These are phyloP conservation scores for Lecanicillium sp. DNA, from an alignment of 2,329 filamentous ascomycete species.

Conservation along the genomic window DNA sequence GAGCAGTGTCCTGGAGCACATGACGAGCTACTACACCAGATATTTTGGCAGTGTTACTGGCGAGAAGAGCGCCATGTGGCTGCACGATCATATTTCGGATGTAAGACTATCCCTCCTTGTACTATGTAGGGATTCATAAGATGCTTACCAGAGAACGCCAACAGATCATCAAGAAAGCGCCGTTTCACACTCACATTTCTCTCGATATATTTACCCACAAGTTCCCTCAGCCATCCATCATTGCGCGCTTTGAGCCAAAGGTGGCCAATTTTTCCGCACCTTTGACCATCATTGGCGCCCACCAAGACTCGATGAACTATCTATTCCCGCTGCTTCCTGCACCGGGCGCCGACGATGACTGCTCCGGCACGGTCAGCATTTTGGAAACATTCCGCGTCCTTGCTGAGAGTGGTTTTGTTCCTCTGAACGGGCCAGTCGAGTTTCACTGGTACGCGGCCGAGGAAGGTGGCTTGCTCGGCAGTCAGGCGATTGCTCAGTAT, in stretches of 20 bases:
- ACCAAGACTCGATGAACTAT: conserved; percentile 69
- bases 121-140: neutral
- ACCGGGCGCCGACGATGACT: conserved; percentile 68
- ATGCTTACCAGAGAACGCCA: neutral
- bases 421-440: conserved; percentile 44
- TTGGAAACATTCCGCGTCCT: conserved; percentile 63
- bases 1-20: conserved; percentile 53
- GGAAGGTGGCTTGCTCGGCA: conserved; percentile 58
- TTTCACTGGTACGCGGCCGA: conserved; percentile 80
- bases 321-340: conserved; percentile 62
- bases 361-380: conserved; percentile 65
- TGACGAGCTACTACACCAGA: conserved; percentile 53
- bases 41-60: conserved; percentile 38
- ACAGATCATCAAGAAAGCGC: conserved; percentile 23
- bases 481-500: conserved; percentile 59
- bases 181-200: conserved; percentile 28
- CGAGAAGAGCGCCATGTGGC: conserved; percentile 24
- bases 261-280: conserved; percentile 23
- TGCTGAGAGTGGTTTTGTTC: conserved; percentile 33
- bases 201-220: conserved; percentile 51
- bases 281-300: conserved; percentile 54
- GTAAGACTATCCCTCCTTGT: conserved; percentile 7
- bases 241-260: conserved; percentile 53
- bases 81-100: conserved; percentile 26
- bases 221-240: conserved; percentile 65